phyloP scores from a whole-genome alignment of 2,329 filamentous ascomycete genomes.

The Calycina herbarum region DNA sequence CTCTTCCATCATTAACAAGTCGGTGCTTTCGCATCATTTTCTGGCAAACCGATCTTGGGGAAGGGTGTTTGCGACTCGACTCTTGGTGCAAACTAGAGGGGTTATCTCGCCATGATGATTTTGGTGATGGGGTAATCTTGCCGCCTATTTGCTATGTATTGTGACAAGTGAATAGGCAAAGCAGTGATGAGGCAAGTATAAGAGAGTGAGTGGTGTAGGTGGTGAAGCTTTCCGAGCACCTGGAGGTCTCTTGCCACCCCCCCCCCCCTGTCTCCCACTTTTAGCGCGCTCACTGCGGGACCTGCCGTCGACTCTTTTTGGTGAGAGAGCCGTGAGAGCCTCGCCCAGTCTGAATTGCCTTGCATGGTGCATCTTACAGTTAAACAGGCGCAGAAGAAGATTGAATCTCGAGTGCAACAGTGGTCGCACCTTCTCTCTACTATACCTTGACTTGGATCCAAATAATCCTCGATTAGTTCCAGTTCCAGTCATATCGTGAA shows the following conservation, averaged over 20 bases:
- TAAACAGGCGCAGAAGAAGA: too few species aligned
- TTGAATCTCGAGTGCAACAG: too few species aligned
- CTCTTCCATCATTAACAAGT: conserved; percentile 35
- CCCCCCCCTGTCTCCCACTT: not conserved
- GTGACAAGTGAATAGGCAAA: not conserved
- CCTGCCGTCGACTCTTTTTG: too few species aligned
- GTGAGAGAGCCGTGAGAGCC: too few species aligned
- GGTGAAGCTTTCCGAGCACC: not conserved
- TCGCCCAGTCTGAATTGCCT: too few species aligned
- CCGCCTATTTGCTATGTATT: not conserved
- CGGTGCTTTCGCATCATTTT: conserved; percentile 26
- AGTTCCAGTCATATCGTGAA: too few species aligned
- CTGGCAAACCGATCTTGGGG: not conserved
- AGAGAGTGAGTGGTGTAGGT: not conserved
- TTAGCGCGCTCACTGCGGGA: not conserved
- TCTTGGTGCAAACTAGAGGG: not conserved
- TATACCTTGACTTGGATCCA: too few species aligned
- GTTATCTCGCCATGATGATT: not conserved
- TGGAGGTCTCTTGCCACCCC: not conserved
- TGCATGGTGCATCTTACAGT: too few species aligned
- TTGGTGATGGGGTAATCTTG: not conserved
- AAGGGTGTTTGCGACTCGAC: not conserved
- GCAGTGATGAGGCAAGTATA: not conserved
- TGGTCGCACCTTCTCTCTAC: too few species aligned
- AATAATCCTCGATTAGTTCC: too few species aligned